phyloP scores from a whole-genome alignment of 805 yeast genomes.

The Lipomyces anomalus region DNA sequence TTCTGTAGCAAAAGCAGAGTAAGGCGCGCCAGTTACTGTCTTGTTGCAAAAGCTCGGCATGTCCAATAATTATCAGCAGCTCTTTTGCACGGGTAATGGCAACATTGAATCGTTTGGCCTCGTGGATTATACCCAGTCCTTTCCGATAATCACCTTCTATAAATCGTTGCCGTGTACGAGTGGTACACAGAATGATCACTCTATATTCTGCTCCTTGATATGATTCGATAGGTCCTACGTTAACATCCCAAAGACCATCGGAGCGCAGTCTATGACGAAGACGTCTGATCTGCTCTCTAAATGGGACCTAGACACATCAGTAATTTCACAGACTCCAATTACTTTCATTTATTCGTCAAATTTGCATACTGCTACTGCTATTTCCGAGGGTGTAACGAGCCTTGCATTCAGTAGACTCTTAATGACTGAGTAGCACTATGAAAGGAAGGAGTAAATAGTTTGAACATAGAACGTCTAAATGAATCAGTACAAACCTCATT shows the following conservation, averaged over 20 bases:
- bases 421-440: neutral
- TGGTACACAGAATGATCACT: constrained; percentile 20
- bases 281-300: constrained; percentile 17
- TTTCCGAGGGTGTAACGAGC: neutral
- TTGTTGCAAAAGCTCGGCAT: constrained; percentile 29
- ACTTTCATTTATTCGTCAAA: neutral
- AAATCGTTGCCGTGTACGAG: constrained; percentile 18
- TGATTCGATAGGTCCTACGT: constrained; percentile 22
- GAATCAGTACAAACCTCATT: too few relatives aligned
- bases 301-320: constrained; percentile 8
- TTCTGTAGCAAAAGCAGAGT: constrained; percentile 14
- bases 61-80: constrained; percentile 43
- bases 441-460: too few relatives aligned
- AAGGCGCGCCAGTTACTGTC: constrained; percentile 21
- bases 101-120: constrained; percentile 37
- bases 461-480: too few relatives aligned
- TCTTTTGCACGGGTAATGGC: constrained; percentile 44
- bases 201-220: constrained; percentile 23
- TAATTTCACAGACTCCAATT: neutral
- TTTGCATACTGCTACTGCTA: neutral
- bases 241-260: constrained; percentile 16
- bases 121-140: constrained; percentile 21
- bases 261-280: constrained; percentile 10
- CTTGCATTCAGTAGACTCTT: neutral
- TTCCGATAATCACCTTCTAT: constrained; percentile 8